A percentile compares a stretch with the other conserved stretches of the same genome.
Evolutionary conservation across 257 asterid species (phyloP).

Genomic region (Scutellaria galericulata): DNA sequence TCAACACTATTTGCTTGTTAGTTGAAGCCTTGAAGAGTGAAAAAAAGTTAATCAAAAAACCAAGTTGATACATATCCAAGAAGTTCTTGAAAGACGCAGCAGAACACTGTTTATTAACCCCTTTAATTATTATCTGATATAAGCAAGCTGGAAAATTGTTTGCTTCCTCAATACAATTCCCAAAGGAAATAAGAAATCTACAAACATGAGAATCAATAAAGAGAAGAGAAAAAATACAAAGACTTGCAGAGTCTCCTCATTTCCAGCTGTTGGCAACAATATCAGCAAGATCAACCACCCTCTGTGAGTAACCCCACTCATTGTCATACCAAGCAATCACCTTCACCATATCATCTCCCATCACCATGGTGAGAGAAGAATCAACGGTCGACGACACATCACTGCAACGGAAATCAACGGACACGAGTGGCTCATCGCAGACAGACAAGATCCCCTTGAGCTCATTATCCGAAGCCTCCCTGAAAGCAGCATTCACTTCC

Average conservation of each 20-base stretch:
- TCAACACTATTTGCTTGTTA: neutral
- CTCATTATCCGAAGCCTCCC: conserved; percentile 80
- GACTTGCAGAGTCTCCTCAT: conserved; percentile 32
- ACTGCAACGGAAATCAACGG: conserved; percentile 88
- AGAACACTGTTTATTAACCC: conserved; percentile 12
- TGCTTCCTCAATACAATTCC: conserved; percentile 48
- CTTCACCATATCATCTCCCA: conserved; percentile 99
- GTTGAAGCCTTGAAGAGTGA: neutral
- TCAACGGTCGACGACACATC: conserved; percentile 94
- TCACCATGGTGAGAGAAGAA: conserved; percentile 89
- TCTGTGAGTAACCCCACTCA: conserved; percentile 99
- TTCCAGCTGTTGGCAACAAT: conserved; percentile 95
- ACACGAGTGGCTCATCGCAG: conserved; percentile 91
- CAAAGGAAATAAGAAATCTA: conserved; percentile 47
- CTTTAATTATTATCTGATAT: conserved; percentile 21
- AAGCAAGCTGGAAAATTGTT: conserved; percentile 43
- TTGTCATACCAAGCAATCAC: conserved; percentile 98
- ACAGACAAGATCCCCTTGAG: conserved; percentile 77
- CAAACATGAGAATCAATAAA: conserved; percentile 35
- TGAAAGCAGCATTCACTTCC: conserved; percentile 91
- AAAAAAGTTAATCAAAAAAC: neutral
- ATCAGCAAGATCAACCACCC: conserved; percentile 98
- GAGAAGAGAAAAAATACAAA: neutral
- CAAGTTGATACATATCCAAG: neutral
- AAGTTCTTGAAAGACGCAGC: neutral